phyloP scores from a whole-genome alignment of 78 protist species.

The Dictyostelium purpureum region DNA sequence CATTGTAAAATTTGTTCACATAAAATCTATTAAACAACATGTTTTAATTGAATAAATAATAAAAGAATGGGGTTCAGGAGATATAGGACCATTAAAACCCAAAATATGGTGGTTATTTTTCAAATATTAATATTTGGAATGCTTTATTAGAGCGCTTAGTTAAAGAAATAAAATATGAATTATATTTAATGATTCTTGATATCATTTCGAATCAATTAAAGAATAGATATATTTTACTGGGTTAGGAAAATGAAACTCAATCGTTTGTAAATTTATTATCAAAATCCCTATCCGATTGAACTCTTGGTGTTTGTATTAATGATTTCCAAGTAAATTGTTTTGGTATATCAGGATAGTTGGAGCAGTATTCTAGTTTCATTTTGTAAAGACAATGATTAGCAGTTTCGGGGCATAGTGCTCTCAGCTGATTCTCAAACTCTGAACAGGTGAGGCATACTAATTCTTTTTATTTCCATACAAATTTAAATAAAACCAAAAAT shows the following conservation, averaged over 20 bases:
- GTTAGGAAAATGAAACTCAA: conserved; percentile 18
- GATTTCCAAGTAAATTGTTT: conserved; percentile 70
- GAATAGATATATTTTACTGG: conserved; percentile 38
- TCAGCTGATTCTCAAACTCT: conserved; percentile 49
- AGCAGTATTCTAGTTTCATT: conserved; percentile 14
- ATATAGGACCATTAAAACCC: too few species aligned
- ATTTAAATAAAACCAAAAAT: too few species aligned
- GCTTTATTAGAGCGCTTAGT: conserved; percentile 4
- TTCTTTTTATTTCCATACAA: too few species aligned
- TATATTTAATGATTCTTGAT: conserved; percentile 15
- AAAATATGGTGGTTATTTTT: conserved; percentile 51
- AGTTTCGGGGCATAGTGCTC: conserved; percentile 41
- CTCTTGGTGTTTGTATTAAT: conserved; percentile 32
- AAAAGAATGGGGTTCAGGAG: neutral
- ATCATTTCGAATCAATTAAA: conserved; percentile 16
- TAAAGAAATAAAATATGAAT: conserved; percentile 30
- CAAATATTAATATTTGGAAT: conserved; percentile 20
- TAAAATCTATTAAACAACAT: too few species aligned
- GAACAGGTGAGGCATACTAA: conserved; percentile 33
- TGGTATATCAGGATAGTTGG: conserved; percentile 34
- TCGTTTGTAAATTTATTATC: conserved; percentile 28
- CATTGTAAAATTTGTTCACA: too few species aligned
- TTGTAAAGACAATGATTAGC: conserved; percentile 49
- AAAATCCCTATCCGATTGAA: conserved; percentile 28
- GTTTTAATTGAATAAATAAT: too few species aligned